Conservation (phyloP, 2,329 filamentous ascomycete species). For the Fusarium protoensiforme region DNA sequence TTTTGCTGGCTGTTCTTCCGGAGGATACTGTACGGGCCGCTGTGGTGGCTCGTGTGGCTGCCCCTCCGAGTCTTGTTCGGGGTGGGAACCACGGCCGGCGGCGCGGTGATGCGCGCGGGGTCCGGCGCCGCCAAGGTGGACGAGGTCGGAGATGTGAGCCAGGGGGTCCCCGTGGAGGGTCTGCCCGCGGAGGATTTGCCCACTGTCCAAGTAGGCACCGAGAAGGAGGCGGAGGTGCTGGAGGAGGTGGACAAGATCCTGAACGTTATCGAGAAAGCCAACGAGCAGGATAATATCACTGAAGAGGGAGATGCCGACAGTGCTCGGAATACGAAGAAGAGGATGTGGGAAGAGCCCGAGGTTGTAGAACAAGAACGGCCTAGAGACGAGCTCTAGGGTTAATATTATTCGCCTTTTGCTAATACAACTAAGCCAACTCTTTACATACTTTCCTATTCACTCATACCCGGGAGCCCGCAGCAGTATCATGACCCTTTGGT, state of each 20-base stretch:
- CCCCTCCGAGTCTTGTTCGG: slow-evolving; percentile 78
- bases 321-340: slow-evolving; percentile 43
- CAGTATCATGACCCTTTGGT: background rate
- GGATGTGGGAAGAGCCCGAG: slow-evolving; percentile 43
- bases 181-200: slow-evolving; percentile 57
- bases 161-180: slow-evolving; percentile 47
- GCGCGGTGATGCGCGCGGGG: slow-evolving; percentile 57
- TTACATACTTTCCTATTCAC: background rate
- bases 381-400: slow-evolving; percentile 53
- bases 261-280: slow-evolving; percentile 54
- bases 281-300: slow-evolving; percentile 40
- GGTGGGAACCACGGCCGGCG: slow-evolving; percentile 65
- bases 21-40: slow-evolving; percentile 85
- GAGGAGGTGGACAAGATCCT: slow-evolving; percentile 68
- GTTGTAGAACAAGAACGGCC: slow-evolving; percentile 43
- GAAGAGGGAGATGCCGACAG: slow-evolving; percentile 18
- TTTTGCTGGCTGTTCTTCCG: slow-evolving; percentile 89
- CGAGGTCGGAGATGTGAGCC: slow-evolving; percentile 41
- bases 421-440: background rate
- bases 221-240: slow-evolving; percentile 52
- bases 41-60: slow-evolving; percentile 89
- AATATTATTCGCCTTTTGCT: background rate
- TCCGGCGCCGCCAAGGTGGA: slow-evolving; percentile 39
- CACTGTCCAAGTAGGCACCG: slow-evolving; percentile 58
- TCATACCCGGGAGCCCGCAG: background rate